Base-by-base conservation (phyloP, 768 basidiomycete genomes). In the Lenzites betulinus region DNA sequence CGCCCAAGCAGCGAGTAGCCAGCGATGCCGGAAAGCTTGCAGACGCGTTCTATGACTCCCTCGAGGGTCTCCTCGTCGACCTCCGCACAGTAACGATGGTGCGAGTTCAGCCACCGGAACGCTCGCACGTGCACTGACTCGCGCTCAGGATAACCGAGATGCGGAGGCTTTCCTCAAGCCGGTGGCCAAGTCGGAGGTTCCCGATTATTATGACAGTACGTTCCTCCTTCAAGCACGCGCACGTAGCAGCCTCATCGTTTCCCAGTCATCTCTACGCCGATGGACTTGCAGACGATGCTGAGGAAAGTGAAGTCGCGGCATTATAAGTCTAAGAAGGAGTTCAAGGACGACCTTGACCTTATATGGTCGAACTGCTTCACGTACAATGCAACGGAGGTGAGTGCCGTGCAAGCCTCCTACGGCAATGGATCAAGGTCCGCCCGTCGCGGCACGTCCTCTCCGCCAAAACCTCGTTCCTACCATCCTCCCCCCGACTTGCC, bases 301-400 rank as follows among this genome's bases (percentile, higher is more conserved):
- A 93, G 88, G 82, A 95, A 95, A 75, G 90, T 98, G 71, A 98
- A 97, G 77, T 79, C 83, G 59, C 92, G 91, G 71, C 82, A 85
- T 49, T 98, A 97, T 83, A 95, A 95, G 75, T 92, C 88, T 30
- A 98, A 98, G 76, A 81, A 86, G 64, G 92, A 95, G 68, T 98
- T 99, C 75, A 89, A 89, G 64, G 89, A 92, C 60, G 97, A 99
- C 76, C 78, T 99, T 43, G 92, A 96, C 66, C 84, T 98, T 62
- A 98, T 99, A 66, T 99, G 97, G 97, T 86, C 86, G 47, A 99
- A 98, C 65, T 98, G 96, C 74, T 83, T 89, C 64, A 86, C 83
- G 6, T 98, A 98, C 74, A 99, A 99, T 73, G 88, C 92, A 18
- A 83, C 87, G 12, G 90, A 94, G 78, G 95, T 93, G 66, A 61